phyloP scores from a whole-genome alignment of 208 protist species.

The Kentomonas sorsogonicus region DNA sequence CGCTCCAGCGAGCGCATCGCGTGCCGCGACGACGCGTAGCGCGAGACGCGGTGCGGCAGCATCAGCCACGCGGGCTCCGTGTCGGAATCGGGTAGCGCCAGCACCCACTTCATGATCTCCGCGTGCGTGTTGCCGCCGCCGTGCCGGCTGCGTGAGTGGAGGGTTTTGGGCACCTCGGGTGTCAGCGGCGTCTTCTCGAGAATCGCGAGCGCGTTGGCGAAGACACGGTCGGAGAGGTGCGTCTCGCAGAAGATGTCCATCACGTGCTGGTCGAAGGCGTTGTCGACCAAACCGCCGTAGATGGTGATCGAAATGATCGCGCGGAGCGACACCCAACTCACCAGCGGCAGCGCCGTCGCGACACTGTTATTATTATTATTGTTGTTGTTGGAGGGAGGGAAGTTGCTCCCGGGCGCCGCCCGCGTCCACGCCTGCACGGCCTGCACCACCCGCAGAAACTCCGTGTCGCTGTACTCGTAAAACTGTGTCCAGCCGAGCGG shows the following conservation, averaged over 20 bases:
- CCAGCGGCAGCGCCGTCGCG: slow-evolving; percentile 31
- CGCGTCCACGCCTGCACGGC: slow-evolving; percentile 89
- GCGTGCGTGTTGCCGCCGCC: slow-evolving; percentile 21
- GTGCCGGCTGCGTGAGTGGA: slow-evolving; percentile 13
- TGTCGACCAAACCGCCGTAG: slow-evolving; percentile 97
- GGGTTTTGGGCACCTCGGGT: slow-evolving; percentile 1
- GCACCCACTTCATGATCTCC: slow-evolving; percentile 89
- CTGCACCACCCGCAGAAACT: slow-evolving; percentile 92
- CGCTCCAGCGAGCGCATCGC: slow-evolving; percentile 63
- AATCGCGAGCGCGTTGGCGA: slow-evolving; percentile 38
- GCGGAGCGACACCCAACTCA: slow-evolving; percentile 94
- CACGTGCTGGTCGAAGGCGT: slow-evolving; percentile 95
- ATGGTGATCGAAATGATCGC: slow-evolving; percentile 90
- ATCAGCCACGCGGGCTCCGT: slow-evolving; percentile 90
- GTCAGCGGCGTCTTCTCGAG: slow-evolving; percentile 17
- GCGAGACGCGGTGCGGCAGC: slow-evolving; percentile 85
- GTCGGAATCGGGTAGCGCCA: slow-evolving; percentile 61
- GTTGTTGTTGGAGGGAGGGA: too few species aligned
- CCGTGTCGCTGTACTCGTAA: slow-evolving; percentile 98
- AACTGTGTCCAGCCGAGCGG: slow-evolving; percentile 97
- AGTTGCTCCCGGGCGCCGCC: slow-evolving; percentile 24
- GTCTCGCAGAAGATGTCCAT: slow-evolving; percentile 88
- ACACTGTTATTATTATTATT: slow-evolving; percentile 19
- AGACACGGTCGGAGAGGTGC: slow-evolving; percentile 75
- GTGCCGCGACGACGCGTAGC: slow-evolving; percentile 65